Evolutionary conservation across 768 basidiomycete species (phyloP), one percentile per base, ranked within the genome.

Genomic region (Lentinula lateritia): DNA sequence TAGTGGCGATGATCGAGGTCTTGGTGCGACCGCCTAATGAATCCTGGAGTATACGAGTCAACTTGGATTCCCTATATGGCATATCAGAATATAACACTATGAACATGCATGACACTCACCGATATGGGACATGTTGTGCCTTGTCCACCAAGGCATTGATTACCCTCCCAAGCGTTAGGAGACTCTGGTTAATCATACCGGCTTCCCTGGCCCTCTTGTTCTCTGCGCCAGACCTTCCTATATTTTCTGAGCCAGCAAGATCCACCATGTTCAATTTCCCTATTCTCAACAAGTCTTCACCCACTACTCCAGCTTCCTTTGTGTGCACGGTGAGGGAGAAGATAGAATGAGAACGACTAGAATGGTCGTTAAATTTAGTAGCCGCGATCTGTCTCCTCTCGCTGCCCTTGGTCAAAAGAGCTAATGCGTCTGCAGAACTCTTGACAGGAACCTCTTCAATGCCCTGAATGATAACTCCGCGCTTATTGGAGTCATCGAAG

Each of bases 201-300:
- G 97, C 97, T 70, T 99, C 97, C 65, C 93, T 82, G 12, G 97
- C 97, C 61, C 95, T 79, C 71, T 92, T 94, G 68, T 97, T 92
- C 71, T 95, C 93, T 2, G 97, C 97, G 16, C 97, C 97, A 0
- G 91, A 93, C 23, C 96, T 81, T 9, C 95, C 95, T 69, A 99
- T 95, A 67, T 97, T 98, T 74, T 99, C 97, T 1, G 94, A 95
- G 6, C 97, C 97, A 36, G 97, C 97, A 60, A 99, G 78, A 71
- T 99, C 97, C 58, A 99, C 97, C 20, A 99, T 84, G 72, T 98
- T 98, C 48, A 99, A 82, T 72, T 98, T 98, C 23, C 97, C 97
- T 36, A 95, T 88, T 70, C 90, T 91, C 52, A 98, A 79, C 6
- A 97, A 77, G 70, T 98, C 95, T 64, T 98, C 93, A 2, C 92